Percentiles rank a stretch among this genome's conserved stretches.
These are phyloP conservation scores for Neonectria coccinea DNA, from an alignment of 2,329 filamentous ascomycete genomes.

Conservation along the genomic window DNA sequence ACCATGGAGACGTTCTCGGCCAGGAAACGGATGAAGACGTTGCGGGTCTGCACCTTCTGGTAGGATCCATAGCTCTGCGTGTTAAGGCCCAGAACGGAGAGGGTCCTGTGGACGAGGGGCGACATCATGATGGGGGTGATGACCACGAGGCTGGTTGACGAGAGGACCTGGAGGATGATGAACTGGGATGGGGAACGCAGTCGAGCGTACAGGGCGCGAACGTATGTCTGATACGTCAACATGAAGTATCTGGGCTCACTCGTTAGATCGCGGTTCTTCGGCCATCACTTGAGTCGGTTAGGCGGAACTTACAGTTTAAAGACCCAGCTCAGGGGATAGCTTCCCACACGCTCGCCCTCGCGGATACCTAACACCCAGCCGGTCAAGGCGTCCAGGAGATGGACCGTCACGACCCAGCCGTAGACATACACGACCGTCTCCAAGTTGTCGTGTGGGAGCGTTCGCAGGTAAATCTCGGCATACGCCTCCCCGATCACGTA, in stretches of 20 bases:
- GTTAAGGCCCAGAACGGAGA: slow-evolving; percentile 66
- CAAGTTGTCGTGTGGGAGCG: slow-evolving; percentile 73
- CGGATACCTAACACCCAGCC: slow-evolving; percentile 75
- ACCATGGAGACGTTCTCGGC: slow-evolving; percentile 77
- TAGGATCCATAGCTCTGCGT: slow-evolving; percentile 71
- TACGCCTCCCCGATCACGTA: slow-evolving; percentile 77
- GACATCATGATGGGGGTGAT: slow-evolving; percentile 75
- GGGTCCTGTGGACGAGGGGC: slow-evolving; percentile 65
- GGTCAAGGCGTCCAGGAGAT: slow-evolving; percentile 72
- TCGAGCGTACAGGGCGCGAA: slow-evolving; percentile 75
- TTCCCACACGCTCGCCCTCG: slow-evolving; percentile 74
- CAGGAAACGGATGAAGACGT: slow-evolving; percentile 75
- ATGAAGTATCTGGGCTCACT: slow-evolving; percentile 67
- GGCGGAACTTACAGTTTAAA: slow-evolving; percentile 70
- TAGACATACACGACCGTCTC: slow-evolving; percentile 78
- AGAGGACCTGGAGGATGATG: slow-evolving; percentile 72
- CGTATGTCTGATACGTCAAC: slow-evolving; percentile 78
- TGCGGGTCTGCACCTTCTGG: slow-evolving; percentile 73
- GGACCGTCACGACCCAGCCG: slow-evolving; percentile 75
- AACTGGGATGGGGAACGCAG: slow-evolving; percentile 75
- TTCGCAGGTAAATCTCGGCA: slow-evolving; percentile 75
- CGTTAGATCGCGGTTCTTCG: slow-evolving; percentile 26
- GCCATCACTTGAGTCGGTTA: background rate
- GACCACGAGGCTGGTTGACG: slow-evolving; percentile 71
- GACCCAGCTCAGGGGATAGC: slow-evolving; percentile 77